Conservation (phyloP, 345 rosid genomes). For the Nasturtium officinale region DNA sequence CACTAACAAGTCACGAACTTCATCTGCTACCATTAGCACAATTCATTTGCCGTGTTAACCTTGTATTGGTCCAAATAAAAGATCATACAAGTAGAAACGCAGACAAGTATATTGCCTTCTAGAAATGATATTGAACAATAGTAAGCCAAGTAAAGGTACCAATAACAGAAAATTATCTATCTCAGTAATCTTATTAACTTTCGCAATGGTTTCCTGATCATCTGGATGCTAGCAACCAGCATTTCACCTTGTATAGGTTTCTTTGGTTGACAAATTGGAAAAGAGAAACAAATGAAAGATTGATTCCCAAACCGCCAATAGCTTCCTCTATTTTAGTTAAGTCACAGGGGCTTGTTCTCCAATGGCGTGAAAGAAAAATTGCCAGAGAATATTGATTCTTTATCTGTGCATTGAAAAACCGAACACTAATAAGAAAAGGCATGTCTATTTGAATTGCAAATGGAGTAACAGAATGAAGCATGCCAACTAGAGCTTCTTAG, state of each 20-base stretch:
- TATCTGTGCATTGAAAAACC: constrained; percentile 57
- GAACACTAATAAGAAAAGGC: constrained; percentile 3
- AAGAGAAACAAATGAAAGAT: constrained; percentile 25
- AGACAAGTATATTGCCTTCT: background rate
- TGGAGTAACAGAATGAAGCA: background rate
- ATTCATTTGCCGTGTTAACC: no score
- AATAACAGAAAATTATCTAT: background rate
- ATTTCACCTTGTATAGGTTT: constrained; percentile 7
- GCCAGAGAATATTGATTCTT: constrained; percentile 84
- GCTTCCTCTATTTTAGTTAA: constrained; percentile 35
- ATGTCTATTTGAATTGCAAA: background rate
- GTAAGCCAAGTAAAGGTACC: background rate
- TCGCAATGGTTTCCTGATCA: constrained; percentile 23
- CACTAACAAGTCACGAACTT: no score
- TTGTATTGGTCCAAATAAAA: no score
- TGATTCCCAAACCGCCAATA: constrained; percentile 15
- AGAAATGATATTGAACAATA: background rate
- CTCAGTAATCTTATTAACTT: constrained; percentile 36
- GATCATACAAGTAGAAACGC: constrained; percentile 24
- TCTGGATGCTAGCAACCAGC: constrained; percentile 27
- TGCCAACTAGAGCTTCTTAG: constrained; percentile 16
- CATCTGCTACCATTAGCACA: no score
- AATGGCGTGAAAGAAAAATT: constrained; percentile 78
- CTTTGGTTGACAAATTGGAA: background rate
- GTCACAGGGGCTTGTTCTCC: constrained; percentile 44